Evolutionary conservation across 345 rosid species (phyloP).

Genomic region (Kernera saxatilis): DNA sequence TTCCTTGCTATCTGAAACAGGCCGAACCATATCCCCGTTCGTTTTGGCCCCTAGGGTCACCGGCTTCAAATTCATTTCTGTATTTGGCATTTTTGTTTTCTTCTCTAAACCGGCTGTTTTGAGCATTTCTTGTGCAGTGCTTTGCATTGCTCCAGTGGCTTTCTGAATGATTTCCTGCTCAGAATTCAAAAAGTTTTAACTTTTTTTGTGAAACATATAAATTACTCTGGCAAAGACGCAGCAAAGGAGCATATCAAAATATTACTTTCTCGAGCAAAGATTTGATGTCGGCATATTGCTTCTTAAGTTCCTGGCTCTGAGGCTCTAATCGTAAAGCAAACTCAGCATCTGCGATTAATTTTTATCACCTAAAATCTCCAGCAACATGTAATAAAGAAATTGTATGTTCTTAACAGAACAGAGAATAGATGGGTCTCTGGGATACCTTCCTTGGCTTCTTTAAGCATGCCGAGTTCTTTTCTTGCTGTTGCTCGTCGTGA

Average conservation of each 20-base stretch:
- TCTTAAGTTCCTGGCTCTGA: constrained; percentile 74
- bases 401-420: background rate
- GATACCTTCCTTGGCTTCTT: constrained; percentile 74
- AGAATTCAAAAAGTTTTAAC: background rate
- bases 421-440: background rate
- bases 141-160: constrained; percentile 51
- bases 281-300: constrained; percentile 66
- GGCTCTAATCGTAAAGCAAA: constrained; percentile 85
- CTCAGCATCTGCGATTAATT: constrained; percentile 70
- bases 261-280: constrained; percentile 66
- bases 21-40: constrained; percentile 25
- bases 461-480: constrained; percentile 65
- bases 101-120: constrained; percentile 38
- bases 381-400: background rate
- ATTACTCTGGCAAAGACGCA: background rate
- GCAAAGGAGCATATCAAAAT: background rate
- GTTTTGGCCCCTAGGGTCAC: constrained; percentile 9
- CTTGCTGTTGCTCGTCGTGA: constrained; percentile 92
- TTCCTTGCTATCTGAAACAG: constrained; percentile 33
- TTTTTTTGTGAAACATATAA: background rate
- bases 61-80: constrained; percentile 6
- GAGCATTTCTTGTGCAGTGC: constrained; percentile 38
- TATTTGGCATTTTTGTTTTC: constrained; percentile 12
- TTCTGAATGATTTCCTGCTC: constrained; percentile 58
- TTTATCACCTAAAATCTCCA: background rate